These are phyloP conservation scores for Haplosporangium sp. DNA, from an alignment of 371 early-diverging fungal species.

Conservation along the genomic window DNA sequence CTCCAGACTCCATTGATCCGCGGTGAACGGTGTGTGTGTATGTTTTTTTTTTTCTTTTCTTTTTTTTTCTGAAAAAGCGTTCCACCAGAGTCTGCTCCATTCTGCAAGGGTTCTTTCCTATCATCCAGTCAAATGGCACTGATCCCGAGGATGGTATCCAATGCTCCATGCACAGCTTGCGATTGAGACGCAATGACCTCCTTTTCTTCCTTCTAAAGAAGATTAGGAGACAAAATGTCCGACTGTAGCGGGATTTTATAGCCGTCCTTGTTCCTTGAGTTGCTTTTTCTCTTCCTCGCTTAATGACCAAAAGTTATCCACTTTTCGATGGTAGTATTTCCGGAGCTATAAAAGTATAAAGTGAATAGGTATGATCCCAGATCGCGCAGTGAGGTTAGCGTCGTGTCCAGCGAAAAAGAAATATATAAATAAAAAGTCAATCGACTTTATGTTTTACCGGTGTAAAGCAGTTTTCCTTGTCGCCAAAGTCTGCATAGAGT, in stretches of 20 bases:
- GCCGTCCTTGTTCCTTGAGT: slow-evolving; percentile 53
- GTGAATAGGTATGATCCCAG: neutral
- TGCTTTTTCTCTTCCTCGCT: slow-evolving; percentile 55
- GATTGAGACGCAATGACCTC: neutral
- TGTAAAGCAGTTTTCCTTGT: slow-evolving; percentile 49
- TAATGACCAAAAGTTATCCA: slow-evolving; percentile 48
- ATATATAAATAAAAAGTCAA: neutral
- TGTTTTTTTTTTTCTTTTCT: no score
- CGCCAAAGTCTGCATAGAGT: slow-evolving; percentile 51
- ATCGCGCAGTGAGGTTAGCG: no score
- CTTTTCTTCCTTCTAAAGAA: neutral
- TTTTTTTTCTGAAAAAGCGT: no score
- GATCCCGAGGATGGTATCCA: neutral
- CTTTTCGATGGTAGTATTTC: slow-evolving; percentile 38
- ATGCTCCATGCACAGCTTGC: no score
- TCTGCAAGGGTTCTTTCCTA: neutral
- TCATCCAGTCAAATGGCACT: neutral
- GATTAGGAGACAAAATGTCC: neutral
- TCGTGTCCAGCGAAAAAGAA: neutral
- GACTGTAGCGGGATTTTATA: slow-evolving; percentile 8
- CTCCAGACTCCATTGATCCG: no score
- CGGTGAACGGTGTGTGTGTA: no score
- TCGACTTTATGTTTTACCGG: slow-evolving; percentile 21
- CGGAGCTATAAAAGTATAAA: slow-evolving; percentile 22
- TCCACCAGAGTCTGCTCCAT: neutral